phyloP scores from a whole-genome alignment of 176 grass and related monocot species.

The Pharus latifolius region DNA sequence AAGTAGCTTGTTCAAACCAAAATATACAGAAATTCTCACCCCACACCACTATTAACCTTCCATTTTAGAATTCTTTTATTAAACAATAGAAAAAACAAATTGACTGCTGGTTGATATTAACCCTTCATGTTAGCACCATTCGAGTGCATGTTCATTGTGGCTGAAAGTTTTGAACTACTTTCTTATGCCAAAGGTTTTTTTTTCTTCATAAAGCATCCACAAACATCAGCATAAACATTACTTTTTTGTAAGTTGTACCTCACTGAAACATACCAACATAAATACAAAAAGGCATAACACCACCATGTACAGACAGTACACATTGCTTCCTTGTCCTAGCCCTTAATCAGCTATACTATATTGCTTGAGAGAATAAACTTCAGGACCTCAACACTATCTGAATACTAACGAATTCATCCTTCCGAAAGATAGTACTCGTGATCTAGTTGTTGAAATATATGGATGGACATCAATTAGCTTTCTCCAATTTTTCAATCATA shows the following conservation, averaged over 20 bases:
- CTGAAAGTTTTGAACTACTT: neutral
- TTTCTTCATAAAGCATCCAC: neutral
- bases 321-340: neutral
- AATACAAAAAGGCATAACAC: neutral
- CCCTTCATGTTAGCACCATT: no score
- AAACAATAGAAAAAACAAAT: no score
- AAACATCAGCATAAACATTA: neutral
- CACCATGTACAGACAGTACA: neutral
- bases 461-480: neutral
- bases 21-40: no score
- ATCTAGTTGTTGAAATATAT: neutral
- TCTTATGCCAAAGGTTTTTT: neutral
- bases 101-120: no score
- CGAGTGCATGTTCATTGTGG: neutral
- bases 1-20: no score
- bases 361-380: neutral
- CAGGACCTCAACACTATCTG: neutral
- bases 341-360: neutral
- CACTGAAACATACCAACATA: neutral
- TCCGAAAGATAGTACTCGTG: neutral
- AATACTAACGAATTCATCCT: neutral
- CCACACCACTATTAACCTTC: no score
- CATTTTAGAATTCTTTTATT: no score
- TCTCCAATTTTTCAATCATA: no score
- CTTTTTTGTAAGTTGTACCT: neutral